Base-by-base conservation (phyloP, 345 rosid species). In the Moricandia arvensis region DNA sequence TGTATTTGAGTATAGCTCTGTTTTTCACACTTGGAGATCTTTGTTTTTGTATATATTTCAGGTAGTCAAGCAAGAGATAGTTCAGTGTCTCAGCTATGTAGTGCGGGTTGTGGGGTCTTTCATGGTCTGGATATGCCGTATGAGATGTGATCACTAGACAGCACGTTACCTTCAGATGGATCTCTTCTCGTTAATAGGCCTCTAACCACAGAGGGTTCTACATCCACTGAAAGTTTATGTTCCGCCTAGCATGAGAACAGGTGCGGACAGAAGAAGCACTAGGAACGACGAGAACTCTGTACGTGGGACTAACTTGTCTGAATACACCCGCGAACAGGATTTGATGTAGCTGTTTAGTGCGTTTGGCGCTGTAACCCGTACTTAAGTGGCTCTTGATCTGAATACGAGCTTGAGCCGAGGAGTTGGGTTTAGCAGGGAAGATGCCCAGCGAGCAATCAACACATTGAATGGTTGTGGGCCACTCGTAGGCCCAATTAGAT, bases 31-130 rank as follows among this genome's bases (percentile, higher is more conserved):
- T 30, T 55, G 6, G 6, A 16, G 26, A 16, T 69, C 0, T 67
- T 59, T 43, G 2, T 35, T 18, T 51, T 55, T 7, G 11, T 15
- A 62, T 59, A 21, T 11, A 4, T 66, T 26, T 66, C 85, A 84
- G 91, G 88, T 64, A 31, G 66, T 49, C 86, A 82, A 43, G 59
- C 10, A 1, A n/a, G n/a, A n/a, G n/a, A n/a, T n/a, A n/a, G n/a
- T 76, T 54, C 61, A 11, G 2, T 11, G 33, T 11, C 59, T 54
- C 59, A 61, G 11, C n/a, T n/a, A n/a, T n/a, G n/a, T n/a, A n/a
- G n/a, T n/a, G 49, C 1, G 1, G 30, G 67, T 63, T n/a, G n/a
- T n/a, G n/a, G n/a, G 67, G 49, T 0, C 30, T 63, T 10, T 63
- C 30, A 63, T 34, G 67, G 67, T 63, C 15, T 63, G 68, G 8